These are phyloP conservation scores for Microthlaspi erraticum DNA, from an alignment of 345 rosid species.

Conservation along the genomic window DNA sequence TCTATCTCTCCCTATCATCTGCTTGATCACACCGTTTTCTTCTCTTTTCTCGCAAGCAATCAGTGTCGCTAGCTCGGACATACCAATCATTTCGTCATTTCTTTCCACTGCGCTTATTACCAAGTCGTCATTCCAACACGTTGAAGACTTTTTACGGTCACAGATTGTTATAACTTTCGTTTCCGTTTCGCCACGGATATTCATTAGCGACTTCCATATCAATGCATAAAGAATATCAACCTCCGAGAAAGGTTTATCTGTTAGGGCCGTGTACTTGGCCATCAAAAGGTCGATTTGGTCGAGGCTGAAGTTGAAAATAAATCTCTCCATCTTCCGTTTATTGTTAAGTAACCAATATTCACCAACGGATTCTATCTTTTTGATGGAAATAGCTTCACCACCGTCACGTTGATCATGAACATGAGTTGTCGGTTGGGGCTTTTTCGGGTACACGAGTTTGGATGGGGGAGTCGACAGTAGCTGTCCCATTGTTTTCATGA, in stretches of 20 bases:
- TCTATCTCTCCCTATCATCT: constrained; percentile 28
- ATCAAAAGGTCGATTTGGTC: constrained; percentile 46
- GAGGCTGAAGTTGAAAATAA: constrained; percentile 39
- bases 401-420: neutral
- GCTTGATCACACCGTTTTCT: constrained; percentile 47
- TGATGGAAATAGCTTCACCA: constrained; percentile 39
- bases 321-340: constrained; percentile 47
- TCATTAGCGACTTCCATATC: constrained; percentile 60
- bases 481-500: constrained; percentile 58
- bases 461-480: constrained; percentile 43
- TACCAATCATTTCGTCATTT: constrained; percentile 30
- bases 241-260: constrained; percentile 11
- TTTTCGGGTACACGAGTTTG: constrained; percentile 20
- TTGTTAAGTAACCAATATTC: constrained; percentile 53
- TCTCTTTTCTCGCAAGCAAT: constrained; percentile 36
- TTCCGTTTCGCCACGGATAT: constrained; percentile 45
- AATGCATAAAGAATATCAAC: constrained; percentile 58
- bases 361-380: constrained; percentile 58
- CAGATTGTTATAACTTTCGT: constrained; percentile 52
- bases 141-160: constrained; percentile 19
- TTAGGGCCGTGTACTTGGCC: constrained; percentile 1
- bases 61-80: constrained; percentile 49
- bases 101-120: constrained; percentile 47
- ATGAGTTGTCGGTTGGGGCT: neutral
- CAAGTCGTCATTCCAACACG: constrained; percentile 47